Percentiles rank a stretch among this genome's conserved stretches.
These are phyloP conservation scores for Blastobotrys peoriensis DNA, from an alignment of 805 yeast genomes.

Conservation along the genomic window DNA sequence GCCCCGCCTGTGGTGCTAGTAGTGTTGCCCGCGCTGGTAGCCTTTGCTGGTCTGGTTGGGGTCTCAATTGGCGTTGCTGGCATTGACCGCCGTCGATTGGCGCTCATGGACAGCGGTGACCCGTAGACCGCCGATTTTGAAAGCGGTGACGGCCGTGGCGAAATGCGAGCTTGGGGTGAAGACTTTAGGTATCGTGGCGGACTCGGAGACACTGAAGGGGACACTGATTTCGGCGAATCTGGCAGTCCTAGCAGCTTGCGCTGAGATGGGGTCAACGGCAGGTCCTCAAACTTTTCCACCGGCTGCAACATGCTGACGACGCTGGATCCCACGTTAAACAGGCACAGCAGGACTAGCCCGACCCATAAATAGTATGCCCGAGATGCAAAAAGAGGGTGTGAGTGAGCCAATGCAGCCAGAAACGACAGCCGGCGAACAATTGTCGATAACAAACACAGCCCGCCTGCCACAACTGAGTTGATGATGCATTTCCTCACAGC, in stretches of 20 bases:
- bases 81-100: background rate
- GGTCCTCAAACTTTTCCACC: slow-evolving; percentile 22
- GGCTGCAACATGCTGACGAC: slow-evolving; percentile 10
- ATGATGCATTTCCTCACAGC: slow-evolving; percentile 32
- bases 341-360: slow-evolving; percentile 17
- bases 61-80: background rate
- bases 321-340: slow-evolving; percentile 18
- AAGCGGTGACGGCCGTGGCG: slow-evolving; percentile 17
- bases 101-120: slow-evolving; percentile 4
- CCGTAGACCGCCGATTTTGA: slow-evolving; percentile 1
- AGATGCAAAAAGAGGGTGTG: slow-evolving; percentile 2
- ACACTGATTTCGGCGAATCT: slow-evolving; percentile 17
- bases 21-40: background rate
- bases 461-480: slow-evolving; percentile 30
- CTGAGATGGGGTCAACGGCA: slow-evolving; percentile 23
- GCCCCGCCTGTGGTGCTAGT: background rate
- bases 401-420: slow-evolving; percentile 15
- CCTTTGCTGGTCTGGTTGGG: slow-evolving; percentile 4
- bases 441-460: slow-evolving; percentile 13
- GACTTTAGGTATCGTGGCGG: slow-evolving; percentile 21
- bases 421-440: slow-evolving; percentile 5
- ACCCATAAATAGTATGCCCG: slow-evolving; percentile 1
- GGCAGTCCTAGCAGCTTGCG: slow-evolving; percentile 27
- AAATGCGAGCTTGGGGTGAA: slow-evolving; percentile 18
- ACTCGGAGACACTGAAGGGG: slow-evolving; percentile 15